Conservation (phyloP, 495 filamentous ascomycete genomes). For the Podospora sp. region DNA sequence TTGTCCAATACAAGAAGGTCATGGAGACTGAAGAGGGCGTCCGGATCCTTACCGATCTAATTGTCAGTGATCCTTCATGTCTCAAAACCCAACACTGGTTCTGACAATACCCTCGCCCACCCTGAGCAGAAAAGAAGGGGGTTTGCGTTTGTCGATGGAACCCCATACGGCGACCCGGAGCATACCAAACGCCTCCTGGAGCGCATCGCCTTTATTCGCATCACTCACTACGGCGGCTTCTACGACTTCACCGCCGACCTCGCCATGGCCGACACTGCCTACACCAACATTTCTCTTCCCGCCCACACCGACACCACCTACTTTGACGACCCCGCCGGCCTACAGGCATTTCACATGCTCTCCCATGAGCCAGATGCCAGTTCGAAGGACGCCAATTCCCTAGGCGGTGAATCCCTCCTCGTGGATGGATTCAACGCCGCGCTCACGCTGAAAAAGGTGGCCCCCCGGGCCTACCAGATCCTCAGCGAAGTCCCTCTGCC, state of each 20-base stretch:
- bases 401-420: conserved; percentile 69
- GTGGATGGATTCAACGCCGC: conserved; percentile 84
- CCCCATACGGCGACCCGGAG: conserved; percentile 64
- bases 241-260: conserved; percentile 93
- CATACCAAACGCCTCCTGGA: conserved; percentile 71
- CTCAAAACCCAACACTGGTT: not conserved
- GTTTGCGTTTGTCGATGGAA: conserved; percentile 69
- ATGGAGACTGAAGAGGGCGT: conserved; percentile 47
- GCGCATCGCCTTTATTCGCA: conserved; percentile 77
- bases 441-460: conserved; percentile 48
- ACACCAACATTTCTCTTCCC: conserved; percentile 74
- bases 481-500: conserved; percentile 59
- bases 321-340: conserved; percentile 84
- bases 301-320: conserved; percentile 94
- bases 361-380: conserved; percentile 55
- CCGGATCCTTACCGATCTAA: conserved; percentile 44
- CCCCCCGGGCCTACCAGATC: conserved; percentile 51
- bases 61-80: conserved; percentile 28
- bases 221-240: conserved; percentile 93
- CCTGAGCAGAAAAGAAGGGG: conserved; percentile 52
- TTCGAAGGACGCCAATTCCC: conserved; percentile 44
- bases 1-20: conserved; percentile 59
- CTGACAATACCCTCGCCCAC: not conserved
- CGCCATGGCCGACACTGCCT: conserved; percentile 88
- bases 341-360: conserved; percentile 89